Base-by-base conservation (phyloP, 305 asterid genomes). In the Fraxinus nigra region DNA sequence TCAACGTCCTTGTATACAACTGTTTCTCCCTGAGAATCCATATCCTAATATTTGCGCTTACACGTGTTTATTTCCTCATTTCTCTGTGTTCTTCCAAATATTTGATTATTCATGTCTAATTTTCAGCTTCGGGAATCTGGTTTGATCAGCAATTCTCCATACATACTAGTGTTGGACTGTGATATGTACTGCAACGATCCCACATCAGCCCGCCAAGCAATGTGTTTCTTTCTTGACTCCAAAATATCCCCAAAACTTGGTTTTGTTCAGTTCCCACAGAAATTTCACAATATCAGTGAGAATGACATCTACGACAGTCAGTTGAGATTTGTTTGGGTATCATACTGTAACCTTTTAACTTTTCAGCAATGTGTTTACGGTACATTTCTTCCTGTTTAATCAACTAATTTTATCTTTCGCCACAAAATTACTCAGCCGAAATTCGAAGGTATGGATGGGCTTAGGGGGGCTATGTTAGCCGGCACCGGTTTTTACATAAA, bases 261-360 rank as follows among this genome's bases (percentile, higher is more conserved):
- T 4, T 93, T 88, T 82, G 97, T 92, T 72, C 97, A 93, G 73
- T 93, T 88, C 61, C 97, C 97, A 0, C 98, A 92, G 76, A 86
- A 9, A 61, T 92, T 91, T 76, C 87, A 85, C 69, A 93, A 87
- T 33, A 51, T 92, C 56, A 82, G 85, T 83, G 54, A 80, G n/a
- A 76, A 46, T 56, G 97, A 93, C 77, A 91, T 93, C 26, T 91
- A 93, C 51, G 97, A 84, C 72, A 84, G 88, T 22, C 85, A 82
- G 38, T 7, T 90, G 28, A 84, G 92, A 87, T 7, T 3, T 4
- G 0, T 43, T 35, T 90, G 94, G 84, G 86, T 65, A 92, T 89
- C 81, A 86, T 22, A 59, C 73, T 43, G 35, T 0, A 70, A 16
- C 8, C 35, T 20, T 2, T 22, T 79, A 37, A n/a, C 46, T 32